Base-by-base conservation (phyloP, 768 basidiomycete genomes). In the Suillus luteus region DNA sequence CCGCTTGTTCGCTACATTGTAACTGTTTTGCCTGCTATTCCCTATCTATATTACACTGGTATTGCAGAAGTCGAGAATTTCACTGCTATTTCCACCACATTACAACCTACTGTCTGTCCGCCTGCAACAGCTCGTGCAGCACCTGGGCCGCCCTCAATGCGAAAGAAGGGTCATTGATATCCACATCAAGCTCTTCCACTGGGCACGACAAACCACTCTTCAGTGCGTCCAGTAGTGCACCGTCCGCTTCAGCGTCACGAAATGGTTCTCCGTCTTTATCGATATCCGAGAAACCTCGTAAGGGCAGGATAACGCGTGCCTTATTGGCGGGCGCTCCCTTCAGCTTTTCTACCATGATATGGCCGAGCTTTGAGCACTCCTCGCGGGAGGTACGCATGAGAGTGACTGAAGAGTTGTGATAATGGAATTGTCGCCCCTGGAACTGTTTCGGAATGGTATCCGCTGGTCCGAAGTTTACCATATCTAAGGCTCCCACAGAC, bases 1-100 rank as follows among this genome's bases (percentile, higher is more conserved):
- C 78, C 78, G 80, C 71, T 76, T 78, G 76, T 79, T 82, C 80
- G 80, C 78, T 81, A 73, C 74, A 75, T 79, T 85, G 83, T 83
- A 82, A 77, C 79, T 75, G 75, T 81, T 75, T 59, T 60, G 46
- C n/a, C 44, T 55, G 10, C 55, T 59, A 55, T 68, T 62, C 66
- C 52, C 57, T 62, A 62, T 62, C 27, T 66, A 60, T 68, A 52
- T 55, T 52, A 61, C 61, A 62, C 57, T 17, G 60, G 64, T 60
- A 59, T 59, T 57, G 59, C 62, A 66, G 44, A 64, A 71, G 65
- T 54, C 59, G 48, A 55, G 35, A 55, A 63, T 55, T 31, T 52
- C 40, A 31, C 27, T 58, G 40, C 24, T 58, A 58, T 58, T 41
- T 58, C 40, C 17, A 27, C 57, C 38, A 40, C 24, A 55, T 60